Evolutionary conservation across 768 basidiomycete species (phyloP), one percentile per base, ranked within the genome.

Genomic region (Tulasnella calospora): DNA sequence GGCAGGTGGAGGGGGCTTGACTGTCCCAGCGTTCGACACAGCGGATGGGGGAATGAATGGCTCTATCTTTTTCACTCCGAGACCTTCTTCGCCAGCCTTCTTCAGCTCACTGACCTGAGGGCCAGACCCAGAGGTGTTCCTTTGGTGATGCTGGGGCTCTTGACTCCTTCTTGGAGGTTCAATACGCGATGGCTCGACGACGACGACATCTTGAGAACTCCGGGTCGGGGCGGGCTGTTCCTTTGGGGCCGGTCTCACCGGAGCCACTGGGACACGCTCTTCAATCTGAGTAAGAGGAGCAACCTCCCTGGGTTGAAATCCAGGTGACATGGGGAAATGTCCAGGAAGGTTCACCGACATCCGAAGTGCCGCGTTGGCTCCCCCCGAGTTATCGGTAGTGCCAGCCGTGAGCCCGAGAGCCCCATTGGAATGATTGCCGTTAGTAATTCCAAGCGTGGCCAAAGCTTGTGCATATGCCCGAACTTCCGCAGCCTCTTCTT

Each of bases 241-340:
- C n/a, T 35, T n/a, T 73, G 71, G n/a, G 12, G 13, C 12, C 35
- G 71, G 23, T 27, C 23, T 72, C 33, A 17, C 8, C n/a, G 71
- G 44, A 36, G 36, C 71, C 36, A 12, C 23, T 23, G 33, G 46
- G 23, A 35, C 71, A 21, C 8, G 17, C 23, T 38, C 35, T n/a
- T 12, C 38, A 13, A n/a, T 13, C 71, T 40, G 38, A 73, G 38
- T 15, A 51, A 23, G 47, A 51, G 30, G 71, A 73, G 71, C 13
- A 73, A 40, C 36, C 23, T 73, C 33, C 12, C 5, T 27, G 23
- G 71, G 71, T 21, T 27, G 30, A 35, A 33, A 75, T 12, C 41
- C 74, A 51, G 74, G 74, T 15, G 74, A 46, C 27, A 57, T 35
- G 1, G 74, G 74, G 44, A 75, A 75, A 33, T 75, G 51, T 10